Base-by-base conservation (phyloP, 2,329 filamentous ascomycete species). In the Colletotrichum chrysophilum region DNA sequence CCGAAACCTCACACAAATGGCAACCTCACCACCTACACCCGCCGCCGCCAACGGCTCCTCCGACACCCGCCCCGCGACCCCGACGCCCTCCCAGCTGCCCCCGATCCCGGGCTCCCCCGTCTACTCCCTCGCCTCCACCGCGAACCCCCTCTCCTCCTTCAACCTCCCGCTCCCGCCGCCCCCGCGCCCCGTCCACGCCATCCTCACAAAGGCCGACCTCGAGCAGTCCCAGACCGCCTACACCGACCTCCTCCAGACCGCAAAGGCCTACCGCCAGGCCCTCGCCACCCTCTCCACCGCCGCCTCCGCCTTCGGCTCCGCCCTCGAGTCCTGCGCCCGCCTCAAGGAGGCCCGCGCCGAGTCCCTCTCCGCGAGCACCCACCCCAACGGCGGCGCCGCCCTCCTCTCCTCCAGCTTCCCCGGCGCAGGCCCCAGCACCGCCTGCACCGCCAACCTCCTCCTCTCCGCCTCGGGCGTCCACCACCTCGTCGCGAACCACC, bases 401-500 rank as follows among this genome's bases (percentile, higher is more conserved):
- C 52, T 16, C 52, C 84, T 89, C 78, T 85, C 84, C 68, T 86
- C 86, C 77, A 87, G 86, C 82, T 90, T 89, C 82, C 87, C 87
- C 26, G 81, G 86, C 56, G 65, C 66, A 62, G 28, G 71, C 18
- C 84, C 83, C 58, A 83, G 85, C 60, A 87, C 87, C 60, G 84
- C 87, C 43, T 93, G 91, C 84, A 93, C 92, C 1, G 92, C 92
- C 18, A 91, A 93, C 83, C 87, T 88, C 69, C 86, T 94, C 60
- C 85, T 94, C 75, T 88, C 91, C 34, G 90, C 91, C 14, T 90
- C 91, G 38, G 92, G 92, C 43, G 88, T 94, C 55, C 92, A 94
- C 81, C 91, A 94, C 79, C 87, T 94, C 24, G 87, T 93, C 74
- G 92, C 92, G 61, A 94, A 94, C 84, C 92, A 94, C 85, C 91